Evolutionary conservation across 1,284 basidiomycete genomes (phyloP).

Genomic region (Somion occarium): DNA sequence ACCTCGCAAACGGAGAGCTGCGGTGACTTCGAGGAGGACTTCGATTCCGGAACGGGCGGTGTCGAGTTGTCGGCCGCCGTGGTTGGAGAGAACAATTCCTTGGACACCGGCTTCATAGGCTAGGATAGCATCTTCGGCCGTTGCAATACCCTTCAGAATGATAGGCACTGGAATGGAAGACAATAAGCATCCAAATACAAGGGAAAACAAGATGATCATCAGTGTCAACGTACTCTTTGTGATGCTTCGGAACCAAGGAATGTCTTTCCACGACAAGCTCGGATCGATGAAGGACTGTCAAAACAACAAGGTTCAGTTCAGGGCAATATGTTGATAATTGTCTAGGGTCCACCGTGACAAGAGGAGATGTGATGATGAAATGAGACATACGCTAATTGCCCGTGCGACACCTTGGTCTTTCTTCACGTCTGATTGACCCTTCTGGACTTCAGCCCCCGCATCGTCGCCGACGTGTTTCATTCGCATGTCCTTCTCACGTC

Average conservation of each 20-base stretch:
- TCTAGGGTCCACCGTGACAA: not conserved
- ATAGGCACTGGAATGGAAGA: constrained; percentile 68
- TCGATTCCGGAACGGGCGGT: constrained; percentile 87
- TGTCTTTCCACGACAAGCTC: constrained; percentile 81
- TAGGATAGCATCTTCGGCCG: constrained; percentile 68
- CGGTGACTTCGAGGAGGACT: constrained; percentile 83
- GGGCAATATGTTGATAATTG: not conserved
- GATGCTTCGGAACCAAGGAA: constrained; percentile 85
- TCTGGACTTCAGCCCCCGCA: constrained; percentile 28
- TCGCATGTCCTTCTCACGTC: constrained; percentile 92
- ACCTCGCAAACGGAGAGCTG: constrained; percentile 62
- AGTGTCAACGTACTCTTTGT: constrained; percentile 76
- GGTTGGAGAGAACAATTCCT: constrained; percentile 87
- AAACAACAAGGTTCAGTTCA: not conserved
- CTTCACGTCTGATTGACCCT: constrained; percentile 49
- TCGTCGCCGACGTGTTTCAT: constrained; percentile 71
- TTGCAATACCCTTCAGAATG: constrained; percentile 88
- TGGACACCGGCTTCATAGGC: constrained; percentile 81
- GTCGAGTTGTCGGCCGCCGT: constrained; percentile 88
- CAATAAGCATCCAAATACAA: not conserved
- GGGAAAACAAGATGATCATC: constrained; percentile 3
- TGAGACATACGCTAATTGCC: constrained; percentile 24
- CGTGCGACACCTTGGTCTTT: constrained; percentile 28
- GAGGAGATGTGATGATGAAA: not conserved
- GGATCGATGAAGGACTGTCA: constrained; percentile 90